Base-by-base conservation (phyloP, 208 protist genomes). In the Crithidia expoeki region DNA sequence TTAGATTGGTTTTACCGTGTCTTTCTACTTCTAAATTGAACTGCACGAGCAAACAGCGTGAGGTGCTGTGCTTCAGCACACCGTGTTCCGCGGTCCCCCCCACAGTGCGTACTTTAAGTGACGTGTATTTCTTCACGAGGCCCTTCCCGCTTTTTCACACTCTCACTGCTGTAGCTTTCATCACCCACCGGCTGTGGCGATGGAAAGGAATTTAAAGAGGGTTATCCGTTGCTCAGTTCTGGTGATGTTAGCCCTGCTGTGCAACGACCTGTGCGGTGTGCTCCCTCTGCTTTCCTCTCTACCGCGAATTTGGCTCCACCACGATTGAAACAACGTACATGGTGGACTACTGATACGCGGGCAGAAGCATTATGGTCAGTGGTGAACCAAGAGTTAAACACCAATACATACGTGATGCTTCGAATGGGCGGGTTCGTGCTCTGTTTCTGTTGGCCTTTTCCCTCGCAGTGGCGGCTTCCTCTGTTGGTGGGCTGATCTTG, bases 321-420 rank as follows among this genome's bases (percentile, higher is more conserved):
- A 49, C 33, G 23, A 14, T 50, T 38, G 30, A 49, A 23, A 50
- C 56, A n/a, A 19, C 2, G 3, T 49, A 62, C 33, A 62, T 25
- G 10, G 56, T 62, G 14, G 46, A 49, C 38, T 62, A 34, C 56
- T 46, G 38, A 38, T 62, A 49, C 36, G 56, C 56, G 23, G 56
- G 49, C 9, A 34, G 16, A 2, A 62, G 36, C 38, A 25, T 62
- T 2, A 49, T 62, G 36, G 33, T 62, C n/a, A 38, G 56, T 38
- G 56, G 56, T 0, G 36, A 49, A 23, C 56, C 56, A 14, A 38
- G 46, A 12, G 23, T 49, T 4, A 62, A n/a, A 38, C 56, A 38
- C 3, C n/a, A 44, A 25, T 62, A 50, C 56, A 40, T 34, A 12
- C 56, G 56, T n/a, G 4, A 62, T 10, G 38, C 56, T 3, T 25